Percentiles rank a stretch among this genome's conserved stretches.
Conservation (phyloP, 176 grass and related monocot species). For the Oryza glaberrima region DNA sequence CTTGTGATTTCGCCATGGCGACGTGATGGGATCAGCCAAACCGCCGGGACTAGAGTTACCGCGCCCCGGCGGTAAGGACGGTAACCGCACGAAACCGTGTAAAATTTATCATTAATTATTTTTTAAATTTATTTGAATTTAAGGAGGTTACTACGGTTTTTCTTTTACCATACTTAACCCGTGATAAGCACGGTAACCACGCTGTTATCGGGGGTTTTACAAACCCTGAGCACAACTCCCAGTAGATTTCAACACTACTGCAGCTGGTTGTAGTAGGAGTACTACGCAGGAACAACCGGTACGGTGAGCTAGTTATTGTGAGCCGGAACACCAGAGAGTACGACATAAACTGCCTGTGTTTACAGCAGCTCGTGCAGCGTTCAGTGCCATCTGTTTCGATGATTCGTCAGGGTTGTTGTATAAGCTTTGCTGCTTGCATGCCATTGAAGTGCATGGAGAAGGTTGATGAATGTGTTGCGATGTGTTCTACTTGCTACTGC, state of each 20-base stretch:
- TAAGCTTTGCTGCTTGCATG: not conserved
- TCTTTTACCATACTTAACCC: too few species aligned
- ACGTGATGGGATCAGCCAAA: not conserved
- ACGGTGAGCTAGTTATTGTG: not conserved
- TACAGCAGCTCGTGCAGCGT: not conserved
- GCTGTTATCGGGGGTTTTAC: too few species aligned
- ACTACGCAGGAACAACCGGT: not conserved
- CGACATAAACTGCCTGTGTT: not conserved
- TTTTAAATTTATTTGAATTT: too few species aligned
- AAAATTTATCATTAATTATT: too few species aligned
- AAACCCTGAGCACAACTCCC: not conserved
- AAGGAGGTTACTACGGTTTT: too few species aligned
- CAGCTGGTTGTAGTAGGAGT: not conserved
- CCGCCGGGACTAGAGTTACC: too few species aligned
- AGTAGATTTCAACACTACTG: not conserved
- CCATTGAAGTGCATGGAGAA: not conserved
- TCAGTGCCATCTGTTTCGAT: not conserved
- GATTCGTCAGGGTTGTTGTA: not conserved
- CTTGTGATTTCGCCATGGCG: not conserved
- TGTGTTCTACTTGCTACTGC: not conserved
- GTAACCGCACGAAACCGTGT: too few species aligned
- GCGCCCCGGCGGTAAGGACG: too few species aligned
- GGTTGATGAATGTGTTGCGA: slow-evolving; percentile 1
- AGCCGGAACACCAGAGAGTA: not conserved
- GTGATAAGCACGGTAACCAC: too few species aligned